Evolutionary conservation across 257 asterid species (phyloP), one percentile per base, ranked within the genome.

Genomic region (Petunia axillaris): DNA sequence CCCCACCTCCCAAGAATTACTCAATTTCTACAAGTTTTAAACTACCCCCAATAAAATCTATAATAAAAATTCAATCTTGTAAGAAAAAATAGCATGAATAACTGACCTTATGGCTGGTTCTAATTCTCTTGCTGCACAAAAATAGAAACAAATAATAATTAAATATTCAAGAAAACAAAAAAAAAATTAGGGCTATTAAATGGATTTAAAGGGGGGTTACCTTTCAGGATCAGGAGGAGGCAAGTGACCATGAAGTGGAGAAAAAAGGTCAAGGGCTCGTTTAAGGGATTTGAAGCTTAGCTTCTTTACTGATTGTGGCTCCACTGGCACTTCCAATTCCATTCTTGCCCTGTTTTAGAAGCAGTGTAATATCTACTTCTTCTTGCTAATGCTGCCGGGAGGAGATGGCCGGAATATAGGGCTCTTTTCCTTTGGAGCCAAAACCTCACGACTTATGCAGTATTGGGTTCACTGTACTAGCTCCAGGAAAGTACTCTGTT

Each of bases 261-360:
- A 90, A 86, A 96, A 96, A 11, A 91, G 83, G 90, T 96, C 99
- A 60, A 96, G 99, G 10, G 99, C 85, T 16, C 98, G 89, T 89
- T 94, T 96, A 60, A 89, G 60, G 63, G 97, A 96, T 81, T 94
- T 96, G 88, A 88, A 92, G 83, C 93, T 90, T 15, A 96, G 92
- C 85, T 92, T 96, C 94, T 92, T 96, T 53, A 94, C 75, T 13
- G 98, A 96, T 73, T 96, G 99, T 14, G 99, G 99, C 87, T 96
- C 99, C 37, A 96, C 92, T 4, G 97, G 87, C 14, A 90, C 78
- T 83, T 91, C 98, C 60, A 89, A 15, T 14, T 88, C 97, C 97
- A 90, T 90, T 68, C 91, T 76, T 40, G 90, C 63, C 60, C 90
- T 81, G 41, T 85, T 75, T 67, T 67, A 67, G 53, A 4, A 55